Conservation (phyloP, 1,139 yeast species). For the Saccharomyces hybrid region DNA sequence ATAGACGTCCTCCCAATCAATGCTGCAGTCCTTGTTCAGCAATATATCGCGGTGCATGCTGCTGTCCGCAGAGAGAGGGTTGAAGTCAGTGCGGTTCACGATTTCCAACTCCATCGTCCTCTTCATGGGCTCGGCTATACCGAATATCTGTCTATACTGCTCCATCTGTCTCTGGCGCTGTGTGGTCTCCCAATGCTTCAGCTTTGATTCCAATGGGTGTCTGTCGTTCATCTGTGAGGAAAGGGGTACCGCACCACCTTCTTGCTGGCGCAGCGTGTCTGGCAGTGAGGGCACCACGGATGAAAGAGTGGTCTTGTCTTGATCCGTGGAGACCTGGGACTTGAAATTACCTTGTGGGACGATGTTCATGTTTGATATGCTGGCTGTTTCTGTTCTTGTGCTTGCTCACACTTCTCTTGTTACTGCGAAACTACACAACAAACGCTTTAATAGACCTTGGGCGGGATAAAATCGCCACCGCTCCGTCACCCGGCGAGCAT, state of each 20-base stretch:
- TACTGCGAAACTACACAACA: not conserved
- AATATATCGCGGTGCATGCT: constrained; percentile 70
- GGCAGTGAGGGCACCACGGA: constrained; percentile 29
- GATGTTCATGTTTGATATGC: constrained; percentile 18
- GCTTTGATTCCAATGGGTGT: constrained; percentile 79
- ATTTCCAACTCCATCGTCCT: constrained; percentile 78
- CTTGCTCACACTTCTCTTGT: too few relatives aligned
- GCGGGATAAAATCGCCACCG: not conserved
- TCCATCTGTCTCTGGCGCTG: constrained; percentile 68
- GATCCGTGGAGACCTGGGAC: constrained; percentile 22
- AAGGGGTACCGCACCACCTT: constrained; percentile 35
- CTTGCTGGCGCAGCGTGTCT: constrained; percentile 30
- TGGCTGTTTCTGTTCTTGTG: not conserved
- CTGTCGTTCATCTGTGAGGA: constrained; percentile 69
- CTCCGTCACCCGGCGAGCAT: not conserved
- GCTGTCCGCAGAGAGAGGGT: constrained; percentile 45
- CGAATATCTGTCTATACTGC: constrained; percentile 74
- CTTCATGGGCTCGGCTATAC: constrained; percentile 75
- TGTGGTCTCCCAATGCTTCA: constrained; percentile 72
- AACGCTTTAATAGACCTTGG: not conserved
- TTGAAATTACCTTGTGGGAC: constrained; percentile 23
- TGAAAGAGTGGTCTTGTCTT: constrained; percentile 6
- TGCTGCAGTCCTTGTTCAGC: constrained; percentile 59
- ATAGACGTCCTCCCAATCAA: constrained; percentile 95
- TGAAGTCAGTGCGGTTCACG: constrained; percentile 60